Evolutionary conservation across 371 early-diverging fungal species (phyloP).

Genomic region (Rhizomucor pusillus): DNA sequence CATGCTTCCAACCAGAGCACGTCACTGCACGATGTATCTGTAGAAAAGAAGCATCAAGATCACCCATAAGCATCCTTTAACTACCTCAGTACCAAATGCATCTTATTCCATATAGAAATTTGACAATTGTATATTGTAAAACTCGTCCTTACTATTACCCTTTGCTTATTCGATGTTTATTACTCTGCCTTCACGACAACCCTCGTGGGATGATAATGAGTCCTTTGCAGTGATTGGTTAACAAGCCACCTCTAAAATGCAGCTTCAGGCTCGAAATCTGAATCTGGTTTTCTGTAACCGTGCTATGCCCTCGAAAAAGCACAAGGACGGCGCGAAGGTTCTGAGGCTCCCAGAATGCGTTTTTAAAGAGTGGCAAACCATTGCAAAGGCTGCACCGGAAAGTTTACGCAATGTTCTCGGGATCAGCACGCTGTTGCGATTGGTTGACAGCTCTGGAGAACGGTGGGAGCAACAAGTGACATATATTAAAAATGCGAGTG

Average conservation of each 20-base stretch:
- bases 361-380: constrained; percentile 23
- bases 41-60: constrained; percentile 4
- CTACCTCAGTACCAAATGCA: not conserved
- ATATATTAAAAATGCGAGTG: constrained; percentile 32
- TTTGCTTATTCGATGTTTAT: not conserved
- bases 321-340: constrained; percentile 26
- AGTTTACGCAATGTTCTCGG: constrained; percentile 14
- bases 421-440: constrained; percentile 15
- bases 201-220: no score
- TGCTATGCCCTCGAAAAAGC: constrained; percentile 13
- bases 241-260: no score
- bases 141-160: not conserved
- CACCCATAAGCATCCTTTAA: not conserved
- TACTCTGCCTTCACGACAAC: no score
- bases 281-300: no score
- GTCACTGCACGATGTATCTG: constrained; percentile 4
- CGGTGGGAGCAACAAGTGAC: constrained; percentile 33
- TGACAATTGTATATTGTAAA: not conserved
- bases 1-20: not conserved
- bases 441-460: constrained; percentile 16
- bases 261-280: no score
- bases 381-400: constrained; percentile 4
- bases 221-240: no score
- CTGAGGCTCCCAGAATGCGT: constrained; percentile 28
- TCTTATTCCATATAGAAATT: not conserved